Conservation (phyloP, 495 filamentous ascomycete genomes). For the Penicillium psychrofluorescens region DNA sequence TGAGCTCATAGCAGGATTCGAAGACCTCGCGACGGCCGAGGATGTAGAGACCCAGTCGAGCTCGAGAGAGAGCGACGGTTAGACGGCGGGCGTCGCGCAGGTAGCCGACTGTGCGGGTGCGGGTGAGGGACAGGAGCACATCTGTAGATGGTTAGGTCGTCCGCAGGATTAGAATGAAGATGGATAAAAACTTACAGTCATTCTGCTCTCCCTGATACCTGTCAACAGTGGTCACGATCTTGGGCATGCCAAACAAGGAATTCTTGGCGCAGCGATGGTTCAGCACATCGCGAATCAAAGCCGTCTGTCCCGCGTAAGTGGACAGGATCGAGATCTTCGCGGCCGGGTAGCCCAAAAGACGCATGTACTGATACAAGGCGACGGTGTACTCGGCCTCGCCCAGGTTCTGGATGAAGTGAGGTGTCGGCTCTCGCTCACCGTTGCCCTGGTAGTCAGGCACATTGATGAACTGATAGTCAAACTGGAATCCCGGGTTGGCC, state of each 20-base stretch:
- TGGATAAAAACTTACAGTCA: conserved; percentile 63
- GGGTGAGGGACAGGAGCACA: conserved; percentile 84
- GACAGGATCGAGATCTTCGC: conserved; percentile 83
- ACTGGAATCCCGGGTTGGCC: conserved; percentile 87
- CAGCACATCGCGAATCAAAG: conserved; percentile 84
- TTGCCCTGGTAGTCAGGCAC: conserved; percentile 88
- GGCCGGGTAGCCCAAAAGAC: conserved; percentile 90
- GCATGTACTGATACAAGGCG: conserved; percentile 96
- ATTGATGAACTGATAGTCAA: conserved; percentile 96
- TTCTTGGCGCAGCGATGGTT: conserved; percentile 77
- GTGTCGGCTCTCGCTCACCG: conserved; percentile 85
- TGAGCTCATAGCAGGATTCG: conserved; percentile 79
- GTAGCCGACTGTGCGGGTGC: conserved; percentile 86
- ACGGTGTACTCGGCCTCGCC: conserved; percentile 97
- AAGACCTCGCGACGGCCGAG: conserved; percentile 87
- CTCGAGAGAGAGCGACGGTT: conserved; percentile 93
- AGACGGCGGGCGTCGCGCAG: conserved; percentile 88
- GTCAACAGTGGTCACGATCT: conserved; percentile 89
- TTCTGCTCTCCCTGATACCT: conserved; percentile 99
- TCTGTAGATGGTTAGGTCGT: conserved; percentile 44
- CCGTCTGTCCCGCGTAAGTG: conserved; percentile 91
- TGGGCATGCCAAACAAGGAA: conserved; percentile 81
- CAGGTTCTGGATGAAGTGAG: conserved; percentile 95
- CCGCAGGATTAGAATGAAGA: not conserved
- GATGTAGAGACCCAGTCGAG: conserved; percentile 86